These are phyloP conservation scores for Pythium guiyangense DNA, from an alignment of 352 stramenopile genomes.

Conservation along the genomic window DNA sequence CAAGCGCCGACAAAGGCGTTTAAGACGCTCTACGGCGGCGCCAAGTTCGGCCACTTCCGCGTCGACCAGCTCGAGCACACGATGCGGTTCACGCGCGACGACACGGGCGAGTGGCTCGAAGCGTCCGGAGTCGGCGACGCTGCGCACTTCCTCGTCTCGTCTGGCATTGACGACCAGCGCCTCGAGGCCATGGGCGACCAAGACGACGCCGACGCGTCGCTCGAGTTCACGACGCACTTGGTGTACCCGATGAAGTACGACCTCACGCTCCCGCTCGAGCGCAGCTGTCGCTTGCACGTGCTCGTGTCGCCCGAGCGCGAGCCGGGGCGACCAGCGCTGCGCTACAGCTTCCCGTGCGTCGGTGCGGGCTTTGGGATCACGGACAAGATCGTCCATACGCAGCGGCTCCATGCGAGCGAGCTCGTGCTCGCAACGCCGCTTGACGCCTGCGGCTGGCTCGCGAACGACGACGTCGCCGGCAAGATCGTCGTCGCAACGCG, in stretches of 20 bases:
- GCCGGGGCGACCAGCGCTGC: slow-evolving; percentile 4
- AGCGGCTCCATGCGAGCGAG: slow-evolving; percentile 16
- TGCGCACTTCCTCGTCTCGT: slow-evolving; percentile 35
- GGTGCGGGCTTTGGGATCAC: slow-evolving; percentile 52
- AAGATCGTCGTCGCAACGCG: slow-evolving; percentile 50
- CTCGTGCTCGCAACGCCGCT: slow-evolving; percentile 48
- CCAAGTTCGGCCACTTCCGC: slow-evolving; percentile 51
- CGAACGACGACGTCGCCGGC: slow-evolving; percentile 29
- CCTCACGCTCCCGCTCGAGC: slow-evolving; percentile 9
- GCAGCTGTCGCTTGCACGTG: slow-evolving; percentile 12
- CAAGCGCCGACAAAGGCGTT: slow-evolving; percentile 11
- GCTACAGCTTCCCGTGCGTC: slow-evolving; percentile 49
- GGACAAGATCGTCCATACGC: slow-evolving; percentile 23
- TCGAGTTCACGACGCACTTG: slow-evolving; percentile 15
- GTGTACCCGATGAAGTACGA: slow-evolving; percentile 15
- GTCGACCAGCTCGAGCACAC: slow-evolving; percentile 53
- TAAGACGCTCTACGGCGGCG: slow-evolving; percentile 50
- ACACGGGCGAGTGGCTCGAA: slow-evolving; percentile 71
- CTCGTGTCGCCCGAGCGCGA: slow-evolving; percentile 6
- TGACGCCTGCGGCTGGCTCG: slow-evolving; percentile 43
- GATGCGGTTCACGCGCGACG: slow-evolving; percentile 55
- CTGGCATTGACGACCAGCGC: slow-evolving; percentile 15
- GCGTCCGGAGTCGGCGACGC: slow-evolving; percentile 40
- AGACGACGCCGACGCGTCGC: slow-evolving; percentile 7
- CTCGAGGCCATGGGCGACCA: slow-evolving; percentile 4